Base-by-base conservation (phyloP, 192 early-diverging fungal species). In the Backusella psychrophila region DNA sequence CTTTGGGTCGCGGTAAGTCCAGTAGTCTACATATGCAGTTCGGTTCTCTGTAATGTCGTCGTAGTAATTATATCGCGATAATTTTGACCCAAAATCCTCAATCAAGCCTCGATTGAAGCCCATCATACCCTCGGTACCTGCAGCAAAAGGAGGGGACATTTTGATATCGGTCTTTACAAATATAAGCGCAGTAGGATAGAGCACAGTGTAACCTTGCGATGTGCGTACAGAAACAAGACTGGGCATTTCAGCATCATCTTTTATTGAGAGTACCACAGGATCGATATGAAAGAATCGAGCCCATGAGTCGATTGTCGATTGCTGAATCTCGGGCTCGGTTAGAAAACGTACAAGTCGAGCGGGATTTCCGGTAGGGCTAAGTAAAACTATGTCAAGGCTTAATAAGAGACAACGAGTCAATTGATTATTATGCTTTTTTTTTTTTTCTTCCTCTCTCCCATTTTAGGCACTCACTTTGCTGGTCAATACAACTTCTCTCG, bases 121-220 rank as follows among this genome's bases (percentile, higher is more conserved):
- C 35, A 38, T 41, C 21, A 38, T 69, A 1, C 68, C 68, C 6
- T 69, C 38, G 7, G 38, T 35, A 1, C 68, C 68, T 39, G 68
- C 68, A 0, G 38, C 68, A 26, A 38, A 35, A 0, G 68, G 38
- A 21, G 68, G 68, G 1, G 68, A 39, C 33, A 41, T 35, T 38
- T 69, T 69, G 34, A 38, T 69, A 69, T 69, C 68, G 1, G 68
- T 69, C 8, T 35, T 35, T 21, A 69, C 68, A 69, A 69, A 69
- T 36, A 69, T 36, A 69, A 69, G 68, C 68, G 38, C 38, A 36
- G 68, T 21, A 69, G 68, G 68, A n/a, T 69, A 69, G 5, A 38
- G 34, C 6, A 69, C 38, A 0, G 38, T 69, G 38, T 69, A 35
- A 38, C 68, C 68, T 38, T 35, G 36, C 3, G 68, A 69, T 8